Evolutionary conservation across 441 rosid genomes (phyloP), one percentile per base, ranked within the genome.

Genomic region (Adansonia rubrostipa): DNA sequence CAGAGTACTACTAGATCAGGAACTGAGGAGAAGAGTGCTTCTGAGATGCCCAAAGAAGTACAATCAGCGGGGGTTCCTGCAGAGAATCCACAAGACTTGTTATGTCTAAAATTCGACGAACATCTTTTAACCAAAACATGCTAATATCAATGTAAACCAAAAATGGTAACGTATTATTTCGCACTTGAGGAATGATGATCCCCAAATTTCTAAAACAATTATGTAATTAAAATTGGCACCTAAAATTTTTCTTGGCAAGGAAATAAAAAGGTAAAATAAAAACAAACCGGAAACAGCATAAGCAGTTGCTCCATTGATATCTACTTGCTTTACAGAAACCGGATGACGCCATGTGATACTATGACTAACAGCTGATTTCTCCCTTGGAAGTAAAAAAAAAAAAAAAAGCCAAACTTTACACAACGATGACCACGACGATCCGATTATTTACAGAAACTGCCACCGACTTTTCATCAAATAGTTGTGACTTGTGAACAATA

Each of bases 21-120:
- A 71, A 82, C 75, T 17, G 84, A 87, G 56, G 96, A 91, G 83
- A 95, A 95, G 40, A 95, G 87, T 4, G 86, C 86, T 69, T 82
- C 82, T 0, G 95, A 93, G 80, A 95, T 36, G 70, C 98, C 99
- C 74, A 93, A 81, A 51, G 96, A 90, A 78, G 96, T 81, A 79
- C 94, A 92, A 82, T 95, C 99, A 20, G 93, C 99, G 1, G 97
- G 99, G 61, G 96, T 95, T 80, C 99, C 99, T 93, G 83, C 53
- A 76, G 3, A 17, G 9, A 36, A 40, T 67, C 24, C 50, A 76
- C 48, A 14, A 45, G 36, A 3, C 62, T 17, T 47, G 22, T 5
- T 47, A 19, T 20, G 71, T n/a, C 50, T 3, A 66, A 66, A 66
- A n/a, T 0, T n/a, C 4, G 20, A 22, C 57, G 14, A 22, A 28